Base-by-base conservation (phyloP, 257 asterid genomes). In the Penstemon davidsonii region DNA sequence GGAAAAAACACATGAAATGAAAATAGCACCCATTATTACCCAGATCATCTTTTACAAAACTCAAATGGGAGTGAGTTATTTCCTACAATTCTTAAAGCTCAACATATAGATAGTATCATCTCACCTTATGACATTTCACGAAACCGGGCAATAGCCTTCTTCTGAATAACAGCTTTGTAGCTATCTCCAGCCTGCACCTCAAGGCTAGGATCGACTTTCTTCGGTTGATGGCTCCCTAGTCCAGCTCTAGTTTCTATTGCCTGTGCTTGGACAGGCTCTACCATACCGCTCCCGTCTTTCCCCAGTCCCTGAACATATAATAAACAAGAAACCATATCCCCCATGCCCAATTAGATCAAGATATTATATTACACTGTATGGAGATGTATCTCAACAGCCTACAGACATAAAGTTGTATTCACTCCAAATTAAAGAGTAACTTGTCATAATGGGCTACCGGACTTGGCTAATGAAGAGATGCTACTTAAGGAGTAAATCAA, bases 181-280 rank as follows among this genome's bases (percentile, higher is more conserved):
- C 96, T 94, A 74, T 94, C 99, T 58, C 99, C 99, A 0, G 97
- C 88, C 79, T 88, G 97, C 72, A 89, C 97, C 79, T 91, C 97
- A 46, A 94, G 91, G 76, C 64, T 71, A 4, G 95, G 96, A 46
- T 90, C 99, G 61, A 78, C 84, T 81, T 88, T 93, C 86, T 88
- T 91, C 5, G 95, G 90, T 55, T 85, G 88, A 68, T 80, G 96
- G 80, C 79, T 84, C 59, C 99, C 99, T 3, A 94, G 83, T 39
- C 99, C 99, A 0, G 96, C 96, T 82, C 97, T 80, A 7, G 71
- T 85, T 68, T 87, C 99, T 41, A 75, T 64, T 15, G 86, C 81
- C 79, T 79, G 95, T 4, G 97, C 87, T 83, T 85, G 91, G 39
- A 94, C 97, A 4, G 99, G 99, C 76, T 91, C 99, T 46, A 88